Evolutionary conservation across 345 rosid species (phyloP).

Genomic region (Lumnitzera littorea): DNA sequence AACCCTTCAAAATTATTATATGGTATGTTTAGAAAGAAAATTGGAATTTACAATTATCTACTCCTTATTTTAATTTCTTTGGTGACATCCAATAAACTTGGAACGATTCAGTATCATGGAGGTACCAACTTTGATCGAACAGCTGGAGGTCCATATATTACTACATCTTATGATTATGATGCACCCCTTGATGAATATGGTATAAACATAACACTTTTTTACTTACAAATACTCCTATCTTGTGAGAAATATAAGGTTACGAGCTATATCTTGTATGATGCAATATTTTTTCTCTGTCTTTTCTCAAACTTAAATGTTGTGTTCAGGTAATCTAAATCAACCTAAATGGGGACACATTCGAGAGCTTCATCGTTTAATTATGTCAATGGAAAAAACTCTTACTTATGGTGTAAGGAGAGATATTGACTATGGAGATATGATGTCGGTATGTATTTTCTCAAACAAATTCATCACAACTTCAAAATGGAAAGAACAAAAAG

Average conservation of each 20-base stretch:
- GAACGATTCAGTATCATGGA: slow-evolving; percentile 19
- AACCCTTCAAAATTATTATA: slow-evolving; percentile 34
- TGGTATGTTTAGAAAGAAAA: slow-evolving; percentile 17
- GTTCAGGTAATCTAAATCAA: slow-evolving; percentile 18
- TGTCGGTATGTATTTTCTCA: slow-evolving; percentile 8
- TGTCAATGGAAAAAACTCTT: slow-evolving; percentile 43
- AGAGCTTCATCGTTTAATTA: slow-evolving; percentile 45
- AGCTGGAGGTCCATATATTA: slow-evolving; percentile 39
- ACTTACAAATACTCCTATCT: not conserved
- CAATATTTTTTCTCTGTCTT: slow-evolving; percentile 10
- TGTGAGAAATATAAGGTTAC: not conserved
- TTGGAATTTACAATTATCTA: too few relatives aligned
- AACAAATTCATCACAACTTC: not conserved
- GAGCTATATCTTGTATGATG: too few relatives aligned
- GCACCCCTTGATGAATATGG: slow-evolving; percentile 41
- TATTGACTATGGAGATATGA: slow-evolving; percentile 8
- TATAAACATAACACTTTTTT: not conserved
- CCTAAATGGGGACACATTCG: slow-evolving; percentile 79
- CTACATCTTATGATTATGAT: slow-evolving; percentile 36
- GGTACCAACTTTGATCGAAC: slow-evolving; percentile 42
- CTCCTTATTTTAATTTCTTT: too few relatives aligned
- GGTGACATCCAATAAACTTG: too few relatives aligned
- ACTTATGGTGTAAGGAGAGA: slow-evolving; percentile 33
- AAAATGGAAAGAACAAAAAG: not conserved
- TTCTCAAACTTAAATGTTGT: not conserved